Evolutionary conservation across 2,329 filamentous ascomycete species (phyloP).

Genomic region (Ophiostoma piceae): DNA sequence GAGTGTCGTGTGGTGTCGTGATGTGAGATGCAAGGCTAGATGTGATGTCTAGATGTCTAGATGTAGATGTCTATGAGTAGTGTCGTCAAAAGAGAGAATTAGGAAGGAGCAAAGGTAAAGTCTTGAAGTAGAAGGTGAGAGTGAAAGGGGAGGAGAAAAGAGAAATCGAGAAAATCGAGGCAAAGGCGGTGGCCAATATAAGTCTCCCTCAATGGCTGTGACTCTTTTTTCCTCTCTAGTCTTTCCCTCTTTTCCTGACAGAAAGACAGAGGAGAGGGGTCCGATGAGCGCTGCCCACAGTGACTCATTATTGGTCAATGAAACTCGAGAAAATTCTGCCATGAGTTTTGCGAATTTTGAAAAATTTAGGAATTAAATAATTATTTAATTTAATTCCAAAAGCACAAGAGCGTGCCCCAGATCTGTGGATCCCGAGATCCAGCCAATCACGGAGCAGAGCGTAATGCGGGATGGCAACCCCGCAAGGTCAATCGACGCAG

Average conservation of each 20-base stretch:
- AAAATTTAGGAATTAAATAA: neutral
- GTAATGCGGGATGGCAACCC: constrained; percentile 14
- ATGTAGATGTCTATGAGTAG: neutral
- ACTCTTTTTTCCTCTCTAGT: too few relatives aligned
- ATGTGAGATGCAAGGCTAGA: neutral
- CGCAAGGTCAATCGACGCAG: constrained; percentile 9
- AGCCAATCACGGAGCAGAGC: neutral
- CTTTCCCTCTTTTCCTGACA: neutral
- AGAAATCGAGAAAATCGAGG: neutral
- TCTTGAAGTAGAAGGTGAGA: too few relatives aligned
- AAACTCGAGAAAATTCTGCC: constrained; percentile 21
- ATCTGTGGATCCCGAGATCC: neutral
- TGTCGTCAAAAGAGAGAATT: constrained; percentile 4
- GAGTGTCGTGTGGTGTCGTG: neutral
- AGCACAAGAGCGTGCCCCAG: constrained; percentile 1
- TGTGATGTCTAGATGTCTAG: neutral
- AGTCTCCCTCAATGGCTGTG: constrained; percentile 10
- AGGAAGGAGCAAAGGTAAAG: constrained; percentile 13
- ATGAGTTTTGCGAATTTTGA: neutral
- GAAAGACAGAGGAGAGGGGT: constrained; percentile 9
- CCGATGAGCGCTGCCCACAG: constrained; percentile 24
- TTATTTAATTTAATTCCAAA: neutral
- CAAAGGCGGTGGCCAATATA: constrained; percentile 16
- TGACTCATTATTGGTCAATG: constrained; percentile 29
- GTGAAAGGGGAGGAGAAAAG: neutral